Evolutionary conservation across 257 asterid genomes (phyloP).

Genomic region (Nicotiana benthamiana): DNA sequence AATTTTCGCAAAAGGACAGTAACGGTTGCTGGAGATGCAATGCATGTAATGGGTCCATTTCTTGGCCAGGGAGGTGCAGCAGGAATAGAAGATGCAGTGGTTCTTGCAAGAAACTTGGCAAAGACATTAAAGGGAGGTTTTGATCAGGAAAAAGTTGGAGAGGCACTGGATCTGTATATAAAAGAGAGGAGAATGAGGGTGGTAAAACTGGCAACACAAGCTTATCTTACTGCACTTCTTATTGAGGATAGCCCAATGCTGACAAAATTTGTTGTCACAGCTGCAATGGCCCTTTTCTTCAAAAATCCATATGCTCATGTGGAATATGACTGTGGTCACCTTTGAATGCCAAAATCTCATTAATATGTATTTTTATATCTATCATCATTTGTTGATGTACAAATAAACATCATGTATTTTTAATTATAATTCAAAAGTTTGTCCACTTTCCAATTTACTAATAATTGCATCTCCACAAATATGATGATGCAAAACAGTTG

Average conservation of each 20-base stretch:
- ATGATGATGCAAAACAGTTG: not conserved
- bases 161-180: conserved; percentile 17
- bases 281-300: conserved; percentile 7
- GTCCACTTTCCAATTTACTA: too few relatives aligned
- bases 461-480: too few relatives aligned
- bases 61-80: conserved; percentile 40
- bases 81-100: conserved; percentile 34
- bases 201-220: conserved; percentile 17
- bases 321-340: conserved; percentile 26
- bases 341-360: not conserved
- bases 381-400: too few relatives aligned
- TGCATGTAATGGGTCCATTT: conserved; percentile 43
- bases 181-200: conserved; percentile 32
- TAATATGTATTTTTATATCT: too few relatives aligned
- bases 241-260: conserved; percentile 6
- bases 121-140: not conserved
- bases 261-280: not conserved
- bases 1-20: conserved; percentile 19
- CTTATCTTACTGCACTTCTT: conserved; percentile 20
- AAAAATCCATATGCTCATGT: conserved; percentile 1
- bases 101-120: conserved; percentile 33
- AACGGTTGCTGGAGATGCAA: conserved; percentile 38
- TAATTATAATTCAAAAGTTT: not conserved
- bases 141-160: not conserved
- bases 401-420: not conserved